These are phyloP conservation scores for Gossypium anomalum DNA, from an alignment of 345 rosid species.

Conservation along the genomic window DNA sequence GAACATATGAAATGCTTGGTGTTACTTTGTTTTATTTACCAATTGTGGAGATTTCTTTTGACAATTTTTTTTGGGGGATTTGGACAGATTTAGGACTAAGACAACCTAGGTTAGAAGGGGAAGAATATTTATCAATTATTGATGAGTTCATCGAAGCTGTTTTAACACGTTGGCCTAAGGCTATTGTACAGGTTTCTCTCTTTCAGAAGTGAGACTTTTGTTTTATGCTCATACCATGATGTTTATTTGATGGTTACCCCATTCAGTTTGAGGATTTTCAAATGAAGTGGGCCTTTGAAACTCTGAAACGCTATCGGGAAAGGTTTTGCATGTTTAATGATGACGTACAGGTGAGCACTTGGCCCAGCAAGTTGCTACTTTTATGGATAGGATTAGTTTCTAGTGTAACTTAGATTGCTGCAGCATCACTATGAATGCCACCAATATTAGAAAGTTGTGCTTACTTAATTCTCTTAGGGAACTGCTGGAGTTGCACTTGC, in stretches of 20 bases:
- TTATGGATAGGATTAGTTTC: not conserved
- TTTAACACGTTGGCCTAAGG: conserved; percentile 92
- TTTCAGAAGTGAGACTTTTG: conserved; percentile 19
- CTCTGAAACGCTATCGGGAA: conserved; percentile 75
- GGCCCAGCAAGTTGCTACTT: conserved; percentile 14
- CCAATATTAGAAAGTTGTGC: conserved; percentile 10
- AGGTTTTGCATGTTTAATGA: conserved; percentile 97
- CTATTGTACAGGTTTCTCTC: conserved; percentile 74
- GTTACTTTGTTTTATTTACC: conserved; percentile 11
- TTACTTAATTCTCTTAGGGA: conserved; percentile 51
- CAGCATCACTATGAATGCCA: conserved; percentile 8
- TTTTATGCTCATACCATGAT: conserved; percentile 14
- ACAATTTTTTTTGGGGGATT: conserved; percentile 19
- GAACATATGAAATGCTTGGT: conserved; percentile 12
- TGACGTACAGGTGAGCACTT: conserved; percentile 75
- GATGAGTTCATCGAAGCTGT: conserved; percentile 99
- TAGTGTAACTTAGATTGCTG: conserved; percentile 17
- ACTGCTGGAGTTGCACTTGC: conserved; percentile 99
- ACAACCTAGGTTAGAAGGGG: conserved; percentile 92
- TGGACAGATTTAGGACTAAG: conserved; percentile 81
- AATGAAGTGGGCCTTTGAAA: conserved; percentile 98
- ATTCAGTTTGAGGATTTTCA: conserved; percentile 95
- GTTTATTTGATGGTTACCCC: conserved; percentile 28
- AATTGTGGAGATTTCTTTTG: conserved; percentile 18
- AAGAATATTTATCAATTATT: conserved; percentile 73